Conservation (phyloP, 225 moss, liverwort and hornwort genomes). For the Climacium dendroides region DNA sequence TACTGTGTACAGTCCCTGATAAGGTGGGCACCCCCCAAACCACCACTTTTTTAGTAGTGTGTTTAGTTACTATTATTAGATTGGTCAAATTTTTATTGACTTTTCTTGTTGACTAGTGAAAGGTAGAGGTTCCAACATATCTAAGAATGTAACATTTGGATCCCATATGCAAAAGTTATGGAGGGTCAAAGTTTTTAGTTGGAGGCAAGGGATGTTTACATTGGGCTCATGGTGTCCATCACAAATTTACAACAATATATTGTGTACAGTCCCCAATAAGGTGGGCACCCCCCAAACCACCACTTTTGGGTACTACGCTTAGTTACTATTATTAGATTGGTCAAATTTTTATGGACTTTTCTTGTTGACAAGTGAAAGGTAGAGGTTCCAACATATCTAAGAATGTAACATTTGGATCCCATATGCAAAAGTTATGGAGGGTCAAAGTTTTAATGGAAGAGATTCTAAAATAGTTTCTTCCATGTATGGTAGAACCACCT, state of each 20-base stretch:
- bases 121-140: accelerated
- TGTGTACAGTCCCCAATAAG: background rate
- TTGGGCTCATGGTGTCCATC: background rate
- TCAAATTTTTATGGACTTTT: background rate
- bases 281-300: too few relatives aligned
- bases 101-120: background rate
- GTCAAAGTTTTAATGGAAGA: background rate
- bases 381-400: background rate
- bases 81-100: background rate
- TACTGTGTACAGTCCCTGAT: background rate
- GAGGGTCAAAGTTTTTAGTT: accelerated
- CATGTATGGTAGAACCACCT: too few relatives aligned
- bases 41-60: accelerated
- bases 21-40: too few relatives aligned
- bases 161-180: accelerated
- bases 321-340: background rate
- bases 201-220: background rate
- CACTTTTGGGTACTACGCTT: accelerated
- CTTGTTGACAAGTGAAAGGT: background rate
- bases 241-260: background rate
- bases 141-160: background rate
- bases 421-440: background rate
- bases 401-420: background rate
- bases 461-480: background rate
- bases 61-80: background rate